A percentile compares a stretch with the other conserved stretches of the same genome.
Conservation (phyloP, 202 grass and related monocot species). For the Carex arenaria region DNA sequence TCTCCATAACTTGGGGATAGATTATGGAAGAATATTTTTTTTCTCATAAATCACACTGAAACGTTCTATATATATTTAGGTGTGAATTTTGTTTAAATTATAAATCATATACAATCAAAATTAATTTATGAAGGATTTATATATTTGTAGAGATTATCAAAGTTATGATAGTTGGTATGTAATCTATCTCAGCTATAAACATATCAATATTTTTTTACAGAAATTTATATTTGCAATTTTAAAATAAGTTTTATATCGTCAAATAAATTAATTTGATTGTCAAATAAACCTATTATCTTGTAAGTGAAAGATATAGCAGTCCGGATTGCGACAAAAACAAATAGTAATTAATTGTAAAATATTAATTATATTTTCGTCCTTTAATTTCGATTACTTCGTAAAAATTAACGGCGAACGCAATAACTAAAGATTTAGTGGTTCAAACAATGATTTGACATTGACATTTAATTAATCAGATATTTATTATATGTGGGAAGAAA, state of each 20-base stretch:
- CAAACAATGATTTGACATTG: slow-evolving; percentile 18
- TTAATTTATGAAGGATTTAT: too few relatives aligned
- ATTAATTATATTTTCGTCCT: background rate
- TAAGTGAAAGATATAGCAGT: background rate
- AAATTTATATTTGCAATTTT: too few relatives aligned
- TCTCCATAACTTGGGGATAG: too few relatives aligned
- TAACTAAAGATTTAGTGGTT: slow-evolving; percentile 6
- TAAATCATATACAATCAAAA: too few relatives aligned
- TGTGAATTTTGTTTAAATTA: background rate
- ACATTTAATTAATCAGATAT: slow-evolving; percentile 21
- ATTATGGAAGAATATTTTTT: too few relatives aligned
- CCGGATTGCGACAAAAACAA: background rate
- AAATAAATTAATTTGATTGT: too few relatives aligned
- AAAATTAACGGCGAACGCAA: background rate
- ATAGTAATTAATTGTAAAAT: background rate
- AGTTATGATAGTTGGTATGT: too few relatives aligned
- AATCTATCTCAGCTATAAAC: too few relatives aligned
- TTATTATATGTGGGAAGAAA: background rate
- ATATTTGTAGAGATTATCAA: too few relatives aligned
- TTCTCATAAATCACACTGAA: background rate
- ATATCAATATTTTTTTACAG: too few relatives aligned
- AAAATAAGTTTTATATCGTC: too few relatives aligned
- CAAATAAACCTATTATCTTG: background rate
- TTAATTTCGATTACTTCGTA: background rate
- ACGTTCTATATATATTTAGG: background rate